Base-by-base conservation (phyloP, 306 rosid genomes). In the Coriaria nepalensis region DNA sequence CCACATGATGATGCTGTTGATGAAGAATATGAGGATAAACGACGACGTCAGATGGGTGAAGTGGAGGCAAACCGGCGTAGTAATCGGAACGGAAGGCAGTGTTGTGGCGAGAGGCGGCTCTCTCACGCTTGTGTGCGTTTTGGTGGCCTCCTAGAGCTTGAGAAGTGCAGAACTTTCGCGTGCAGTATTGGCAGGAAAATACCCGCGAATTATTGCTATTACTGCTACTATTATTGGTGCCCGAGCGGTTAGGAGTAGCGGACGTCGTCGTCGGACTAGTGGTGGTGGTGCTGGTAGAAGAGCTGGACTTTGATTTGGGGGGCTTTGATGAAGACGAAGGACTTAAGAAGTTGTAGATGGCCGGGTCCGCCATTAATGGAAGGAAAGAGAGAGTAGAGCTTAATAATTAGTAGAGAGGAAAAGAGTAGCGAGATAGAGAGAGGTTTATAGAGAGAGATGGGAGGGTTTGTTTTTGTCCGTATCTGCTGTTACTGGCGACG, bases 71-170 rank as follows among this genome's bases (percentile, higher is more conserved):
- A 20, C 29, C 3, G 29, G 29, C 3, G 29, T 3, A 20, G 29
- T 20, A 20, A 3, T 20, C 29, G 29, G 29, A 20, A 20, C 29
- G 29, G 29, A 20, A 20, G 29, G 29, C 29, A 20, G 29, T 20
- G 29, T 20, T 20, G 29, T 20, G 29, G 13, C 75, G 68, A 3
- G 74, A 69, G 1, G 79, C 86, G 3, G 96, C 94, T 49, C 96
- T 52, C 45, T 88, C 96, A 0, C 73, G 74, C 65, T 81, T 88
- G 77, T 88, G 96, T 11, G 96, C 95, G 10, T 88, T 88, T 10
- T 88, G 96, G 62, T 88, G 96, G 47, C 96, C 96, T 2, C 96
- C 96, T 7, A 88, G 86, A 5, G 96, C 96, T 61, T 88, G 96
- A 0, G 95, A 83, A 9, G 86, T 78, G 77, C 54, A 64, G 59